Evolutionary conservation across 176 grass and related monocot species (phyloP), one percentile per base, ranked within the genome.

Genomic region (Lolium rigidum): DNA sequence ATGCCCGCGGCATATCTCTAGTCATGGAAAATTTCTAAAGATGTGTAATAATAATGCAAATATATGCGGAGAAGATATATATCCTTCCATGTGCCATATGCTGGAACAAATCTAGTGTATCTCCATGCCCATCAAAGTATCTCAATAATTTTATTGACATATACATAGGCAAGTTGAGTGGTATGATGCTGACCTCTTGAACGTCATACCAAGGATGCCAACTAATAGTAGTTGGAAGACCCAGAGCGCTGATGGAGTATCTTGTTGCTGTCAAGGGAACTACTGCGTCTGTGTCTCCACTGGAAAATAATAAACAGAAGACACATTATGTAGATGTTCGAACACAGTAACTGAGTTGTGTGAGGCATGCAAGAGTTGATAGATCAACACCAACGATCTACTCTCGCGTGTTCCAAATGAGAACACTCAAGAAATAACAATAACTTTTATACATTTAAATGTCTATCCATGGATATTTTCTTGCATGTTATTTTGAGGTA

Each of bases 121-220:
- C 35, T 52, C 3, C 3, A 55, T 24, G 18, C 9, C 80, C 18
- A 52, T 38, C 6, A 55, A 2, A 24, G 20, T 7, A 55, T 50
- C 46, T 54, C 20, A 54, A 1, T 44, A 35, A 35, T 35, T 35
- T 35, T 35, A 35, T 35, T 35, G 31, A 35, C 31, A 6, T 54
- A 5, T 5, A 18, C 20, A 64, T 47, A 25, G 41, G 21, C 7
- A 60, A n/a, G 66, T 31, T 17, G 31, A 74, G 5, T 44, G 66
- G 35, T 6, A 8, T 43, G 41, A 79, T 41, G 66, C 87, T 81
- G 31, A 89, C 87, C 81, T 89, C 6, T 37, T 58, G 77, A 50
- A 83, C 38, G 55, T 97, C 90, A 87, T 94, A 93, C 95, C 95
- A 97, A 24, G 95, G 86, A 52, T 90, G 90, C 95, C 92, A 97